Conservation (phyloP, 805 yeast species). For the Cephaloascus fragrans region DNA sequence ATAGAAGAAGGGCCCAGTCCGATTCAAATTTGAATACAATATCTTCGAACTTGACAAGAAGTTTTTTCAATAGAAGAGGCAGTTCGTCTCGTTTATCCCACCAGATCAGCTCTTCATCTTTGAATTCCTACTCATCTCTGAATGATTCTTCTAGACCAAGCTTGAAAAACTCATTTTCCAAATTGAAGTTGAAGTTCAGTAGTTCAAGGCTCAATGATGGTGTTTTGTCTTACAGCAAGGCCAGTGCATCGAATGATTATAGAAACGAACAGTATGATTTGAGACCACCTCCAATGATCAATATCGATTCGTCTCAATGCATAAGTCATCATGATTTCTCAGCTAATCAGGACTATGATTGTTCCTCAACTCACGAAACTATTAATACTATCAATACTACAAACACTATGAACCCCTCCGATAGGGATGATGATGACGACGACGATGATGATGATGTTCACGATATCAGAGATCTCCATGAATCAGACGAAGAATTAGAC, state of each 20-base stretch:
- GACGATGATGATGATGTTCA: slow-evolving; percentile 6
- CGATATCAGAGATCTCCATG: neutral
- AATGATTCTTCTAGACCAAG: neutral
- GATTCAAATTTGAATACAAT: neutral
- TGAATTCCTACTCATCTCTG: neutral
- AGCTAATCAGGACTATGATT: no score
- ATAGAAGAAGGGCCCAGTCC: slow-evolving; percentile 2
- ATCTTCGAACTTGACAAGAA: neutral
- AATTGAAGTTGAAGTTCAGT: neutral
- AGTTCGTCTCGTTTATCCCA: neutral
- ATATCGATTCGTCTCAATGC: no score
- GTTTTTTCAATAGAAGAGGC: neutral
- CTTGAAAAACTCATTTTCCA: neutral
- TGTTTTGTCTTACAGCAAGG: no score
- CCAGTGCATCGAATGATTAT: no score
- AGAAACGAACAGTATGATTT: no score
- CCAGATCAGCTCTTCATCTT: neutral
- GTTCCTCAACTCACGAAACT: no score
- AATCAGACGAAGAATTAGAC: slow-evolving; percentile 9
- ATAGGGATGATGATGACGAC: slow-evolving; percentile 7
- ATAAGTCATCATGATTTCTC: no score
- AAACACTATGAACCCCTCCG: no score
- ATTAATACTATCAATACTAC: no score
- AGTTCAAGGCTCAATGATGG: no score
- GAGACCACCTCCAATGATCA: no score